Percentiles rank a stretch among this genome's conserved stretches.
These are phyloP conservation scores for Astrothelium subdiscretum DNA, from an alignment of 495 filamentous ascomycete genomes.

Conservation along the genomic window DNA sequence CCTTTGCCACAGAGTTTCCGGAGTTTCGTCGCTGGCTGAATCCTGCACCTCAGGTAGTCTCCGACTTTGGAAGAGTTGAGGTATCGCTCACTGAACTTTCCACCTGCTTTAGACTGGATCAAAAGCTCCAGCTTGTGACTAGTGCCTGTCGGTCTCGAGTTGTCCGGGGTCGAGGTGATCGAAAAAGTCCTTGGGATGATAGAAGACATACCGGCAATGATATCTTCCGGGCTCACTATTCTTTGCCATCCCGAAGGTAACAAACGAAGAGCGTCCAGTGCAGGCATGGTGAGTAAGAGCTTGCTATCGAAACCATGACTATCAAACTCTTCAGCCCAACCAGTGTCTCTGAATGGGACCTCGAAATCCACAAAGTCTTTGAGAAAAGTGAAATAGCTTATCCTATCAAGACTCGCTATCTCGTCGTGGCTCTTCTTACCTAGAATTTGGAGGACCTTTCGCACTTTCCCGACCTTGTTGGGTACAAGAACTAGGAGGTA, in stretches of 20 bases:
- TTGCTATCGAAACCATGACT: background rate
- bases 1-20: background rate
- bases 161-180: conserved; percentile 13
- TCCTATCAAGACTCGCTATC: background rate
- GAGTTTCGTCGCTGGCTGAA: conserved; percentile 8
- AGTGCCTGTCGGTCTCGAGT: background rate
- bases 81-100: conserved; percentile 20
- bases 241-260: background rate
- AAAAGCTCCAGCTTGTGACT: conserved; percentile 11
- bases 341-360: conserved; percentile 10
- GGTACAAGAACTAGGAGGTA: conserved; percentile 16
- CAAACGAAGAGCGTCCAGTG: background rate
- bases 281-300: background rate
- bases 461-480: conserved; percentile 12
- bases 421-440: conserved; percentile 4
- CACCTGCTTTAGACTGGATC: conserved; percentile 13
- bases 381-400: conserved; percentile 7
- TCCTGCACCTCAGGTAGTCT: conserved; percentile 7
- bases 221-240: conserved; percentile 5
- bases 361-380: conserved; percentile 17
- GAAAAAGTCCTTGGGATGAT: conserved; percentile 20
- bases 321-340: conserved; percentile 4
- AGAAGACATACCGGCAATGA: conserved; percentile 8
- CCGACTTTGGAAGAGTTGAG: conserved; percentile 2
- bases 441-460: conserved; percentile 11